Evolutionary conservation across 257 asterid genomes (phyloP).

Genomic region (Osmanthus fragrans): DNA sequence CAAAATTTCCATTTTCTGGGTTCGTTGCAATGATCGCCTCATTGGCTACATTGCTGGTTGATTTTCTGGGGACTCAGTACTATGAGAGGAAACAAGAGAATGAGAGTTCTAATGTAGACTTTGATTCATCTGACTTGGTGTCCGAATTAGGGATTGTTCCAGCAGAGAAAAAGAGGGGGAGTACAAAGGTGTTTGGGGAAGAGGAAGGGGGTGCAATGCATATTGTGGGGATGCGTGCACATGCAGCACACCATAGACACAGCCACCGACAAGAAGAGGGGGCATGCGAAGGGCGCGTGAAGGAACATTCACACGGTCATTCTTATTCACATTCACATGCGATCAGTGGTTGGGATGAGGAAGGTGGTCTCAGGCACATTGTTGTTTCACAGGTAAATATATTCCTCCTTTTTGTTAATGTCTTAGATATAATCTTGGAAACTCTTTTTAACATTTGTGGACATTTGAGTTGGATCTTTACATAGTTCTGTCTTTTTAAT

Average conservation of each 20-base stretch:
- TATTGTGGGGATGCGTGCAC: constrained; percentile 58
- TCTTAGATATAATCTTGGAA: background rate
- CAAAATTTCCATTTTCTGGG: constrained; percentile 86
- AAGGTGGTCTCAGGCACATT: constrained; percentile 58
- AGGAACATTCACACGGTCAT: constrained; percentile 54
- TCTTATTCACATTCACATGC: constrained; percentile 62
- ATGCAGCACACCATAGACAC: constrained; percentile 52
- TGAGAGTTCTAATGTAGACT: constrained; percentile 33
- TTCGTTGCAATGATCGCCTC: constrained; percentile 96
- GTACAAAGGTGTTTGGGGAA: constrained; percentile 41
- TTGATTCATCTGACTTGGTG: constrained; percentile 32
- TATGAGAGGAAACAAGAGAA: constrained; percentile 80
- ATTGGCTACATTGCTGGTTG: constrained; percentile 77
- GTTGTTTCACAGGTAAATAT: constrained; percentile 84
- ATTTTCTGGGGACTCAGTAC: constrained; percentile 88
- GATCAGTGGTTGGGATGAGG: constrained; percentile 55
- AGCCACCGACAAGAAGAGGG: constrained; percentile 40
- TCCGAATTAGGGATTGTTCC: constrained; percentile 42
- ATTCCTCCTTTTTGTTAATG: background rate
- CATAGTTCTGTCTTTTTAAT: background rate
- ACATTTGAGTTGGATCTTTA: background rate
- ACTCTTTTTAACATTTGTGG: background rate
- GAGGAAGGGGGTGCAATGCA: constrained; percentile 53
- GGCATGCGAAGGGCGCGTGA: constrained; percentile 37
- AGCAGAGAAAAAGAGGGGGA: constrained; percentile 25